phyloP scores from a whole-genome alignment of 2,329 filamentous ascomycete genomes.

The Aaosphaeria pasadenensis region DNA sequence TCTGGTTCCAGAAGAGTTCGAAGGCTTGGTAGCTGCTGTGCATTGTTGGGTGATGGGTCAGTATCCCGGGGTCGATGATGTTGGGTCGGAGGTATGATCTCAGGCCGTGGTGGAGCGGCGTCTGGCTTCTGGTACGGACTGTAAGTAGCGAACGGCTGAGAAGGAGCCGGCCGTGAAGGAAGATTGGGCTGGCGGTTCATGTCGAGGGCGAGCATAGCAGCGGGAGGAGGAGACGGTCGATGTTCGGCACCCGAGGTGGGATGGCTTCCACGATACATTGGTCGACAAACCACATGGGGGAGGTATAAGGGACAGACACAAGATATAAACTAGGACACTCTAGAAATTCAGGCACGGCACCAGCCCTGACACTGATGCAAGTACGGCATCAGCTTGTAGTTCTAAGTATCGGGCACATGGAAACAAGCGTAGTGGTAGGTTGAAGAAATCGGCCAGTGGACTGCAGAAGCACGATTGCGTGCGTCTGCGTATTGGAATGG shows the following conservation, averaged over 20 bases:
- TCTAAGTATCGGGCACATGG: constrained; percentile 28
- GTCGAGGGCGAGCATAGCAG: constrained; percentile 56
- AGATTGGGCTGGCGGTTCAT: constrained; percentile 86
- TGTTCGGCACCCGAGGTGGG: constrained; percentile 24
- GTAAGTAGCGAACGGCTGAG: constrained; percentile 21
- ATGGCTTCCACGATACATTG: constrained; percentile 30
- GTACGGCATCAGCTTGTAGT: constrained; percentile 28
- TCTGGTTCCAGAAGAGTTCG: constrained; percentile 36
- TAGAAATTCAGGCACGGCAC: constrained; percentile 23
- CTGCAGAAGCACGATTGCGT: constrained; percentile 30
- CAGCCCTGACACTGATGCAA: constrained; percentile 26
- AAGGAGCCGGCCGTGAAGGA: constrained; percentile 64
- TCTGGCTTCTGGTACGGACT: constrained; percentile 23
- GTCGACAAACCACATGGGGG: constrained; percentile 27
- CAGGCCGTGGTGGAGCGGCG: constrained; percentile 24
- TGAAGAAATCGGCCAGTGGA: constrained; percentile 19
- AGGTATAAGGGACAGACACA: constrained; percentile 25
- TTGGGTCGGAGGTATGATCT: constrained; percentile 21
- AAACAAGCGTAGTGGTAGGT: constrained; percentile 20
- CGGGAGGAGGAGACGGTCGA: constrained; percentile 17
- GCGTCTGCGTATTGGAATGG: constrained; percentile 30
- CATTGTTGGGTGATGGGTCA: constrained; percentile 23
- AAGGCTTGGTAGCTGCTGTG: constrained; percentile 35
- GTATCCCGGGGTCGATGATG: constrained; percentile 22
- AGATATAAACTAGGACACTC: constrained; percentile 24